Evolutionary conservation across 805 yeast species (phyloP), one percentile per base, ranked within the genome.

Genomic region (Candida glaebosa): DNA sequence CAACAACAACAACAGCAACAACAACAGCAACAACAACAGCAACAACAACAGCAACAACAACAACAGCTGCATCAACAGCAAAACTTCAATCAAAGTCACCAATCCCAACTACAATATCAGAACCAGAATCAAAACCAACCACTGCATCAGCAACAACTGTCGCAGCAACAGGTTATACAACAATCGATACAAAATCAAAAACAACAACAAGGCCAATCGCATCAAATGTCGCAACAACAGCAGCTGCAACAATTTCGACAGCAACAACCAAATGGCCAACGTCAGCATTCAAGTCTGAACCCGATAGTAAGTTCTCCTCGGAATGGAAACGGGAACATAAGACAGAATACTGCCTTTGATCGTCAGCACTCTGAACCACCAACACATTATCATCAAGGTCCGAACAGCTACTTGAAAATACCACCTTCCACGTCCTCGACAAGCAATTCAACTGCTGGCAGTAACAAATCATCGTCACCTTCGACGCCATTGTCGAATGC

Each of bases 341-440:
- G 57, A 6, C 34, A 39, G 8, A 53, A 53, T 16, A 54, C 60
- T 5, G 57, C 58, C 1, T 56, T 54, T 39, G 55, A 52, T 5
- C 35, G 33, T 17, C 36, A 22, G 4, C 16, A 17, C n/a, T 14
- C 28, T 18, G 20, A 34, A 9, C 32, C 25, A 17, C 15, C 18
- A 10, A n/a, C 14, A 8, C 20, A 14, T 22, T 35, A 35, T n/a
- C 30, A 22, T 5, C 31, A n/a, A 4, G 18, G 31, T 10, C 3
- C 38, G 14, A 24, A 33, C 17, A 30, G 22, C 20, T 30, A 26
- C 19, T 9, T 41, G 39, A 30, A 34, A 17, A 16, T 33, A 26
- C 18, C 26, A 32, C 19, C 39, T 26, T 5, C 30, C 36, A 2
- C 31, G 14, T 18, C 18, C 18, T 10, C 36, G 17, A 12, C 17